phyloP scores from a whole-genome alignment of 1,284 basidiomycete genomes.

The Trametes hirsuta region DNA sequence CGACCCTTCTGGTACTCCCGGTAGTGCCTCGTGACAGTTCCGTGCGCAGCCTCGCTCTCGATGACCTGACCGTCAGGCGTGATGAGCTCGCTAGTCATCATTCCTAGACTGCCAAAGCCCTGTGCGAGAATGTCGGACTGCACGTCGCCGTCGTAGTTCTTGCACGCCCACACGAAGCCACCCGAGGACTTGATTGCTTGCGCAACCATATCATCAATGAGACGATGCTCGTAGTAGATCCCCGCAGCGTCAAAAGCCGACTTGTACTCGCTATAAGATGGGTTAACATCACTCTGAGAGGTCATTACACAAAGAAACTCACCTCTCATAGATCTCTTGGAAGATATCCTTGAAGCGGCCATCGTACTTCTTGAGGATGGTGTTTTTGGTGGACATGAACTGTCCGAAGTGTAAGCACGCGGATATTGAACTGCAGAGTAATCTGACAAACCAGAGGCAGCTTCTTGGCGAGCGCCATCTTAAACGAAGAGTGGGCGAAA shows the following conservation, averaged over 20 bases:
- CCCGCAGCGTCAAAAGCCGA: slow-evolving; percentile 78
- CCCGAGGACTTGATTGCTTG: slow-evolving; percentile 96
- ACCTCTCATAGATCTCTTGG: slow-evolving; percentile 89
- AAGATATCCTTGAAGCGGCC: slow-evolving; percentile 99
- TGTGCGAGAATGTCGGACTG: slow-evolving; percentile 93
- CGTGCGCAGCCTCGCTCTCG: slow-evolving; percentile 95
- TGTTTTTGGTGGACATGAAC: slow-evolving; percentile 99
- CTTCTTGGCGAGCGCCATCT: slow-evolving; percentile 97
- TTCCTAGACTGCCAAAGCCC: slow-evolving; percentile 91
- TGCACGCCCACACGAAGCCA: slow-evolving; percentile 97
- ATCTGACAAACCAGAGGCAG: slow-evolving; percentile 72
- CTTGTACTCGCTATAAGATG: slow-evolving; percentile 71
- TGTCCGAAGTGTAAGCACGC: slow-evolving; percentile 26
- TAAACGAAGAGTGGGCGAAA: slow-evolving; percentile 97
- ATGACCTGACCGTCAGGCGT: slow-evolving; percentile 94
- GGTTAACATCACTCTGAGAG: not conserved
- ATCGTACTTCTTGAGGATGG: slow-evolving; percentile 95
- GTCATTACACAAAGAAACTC: slow-evolving; percentile 26
- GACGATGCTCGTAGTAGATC: slow-evolving; percentile 97
- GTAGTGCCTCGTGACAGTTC: slow-evolving; percentile 93
- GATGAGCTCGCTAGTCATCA: slow-evolving; percentile 98
- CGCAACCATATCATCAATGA: slow-evolving; percentile 95
- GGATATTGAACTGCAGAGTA: too few relatives aligned
- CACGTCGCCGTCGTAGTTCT: slow-evolving; percentile 98
- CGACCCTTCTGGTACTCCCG: slow-evolving; percentile 96